These are phyloP conservation scores for Ambrosiella cleistominuta DNA, from an alignment of 2,329 filamentous ascomycete genomes.

Conservation along the genomic window DNA sequence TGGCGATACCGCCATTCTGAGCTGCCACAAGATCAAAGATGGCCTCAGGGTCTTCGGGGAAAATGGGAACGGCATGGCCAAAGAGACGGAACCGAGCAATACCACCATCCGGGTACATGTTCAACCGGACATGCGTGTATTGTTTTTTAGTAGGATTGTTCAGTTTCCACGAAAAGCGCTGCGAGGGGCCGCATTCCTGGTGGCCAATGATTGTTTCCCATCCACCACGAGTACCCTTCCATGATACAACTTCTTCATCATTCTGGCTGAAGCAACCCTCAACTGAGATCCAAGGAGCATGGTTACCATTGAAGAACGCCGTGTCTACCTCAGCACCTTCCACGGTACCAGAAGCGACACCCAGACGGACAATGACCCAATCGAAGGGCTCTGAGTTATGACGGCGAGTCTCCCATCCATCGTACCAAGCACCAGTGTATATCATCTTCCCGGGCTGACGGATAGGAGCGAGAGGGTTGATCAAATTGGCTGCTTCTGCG, in stretches of 20 bases:
- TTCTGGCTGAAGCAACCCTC: slow-evolving; percentile 53
- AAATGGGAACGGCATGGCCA: slow-evolving; percentile 58
- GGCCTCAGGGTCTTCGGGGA: slow-evolving; percentile 45
- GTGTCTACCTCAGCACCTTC: slow-evolving; percentile 66
- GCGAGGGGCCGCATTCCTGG: slow-evolving; percentile 56
- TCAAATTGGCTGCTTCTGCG: slow-evolving; percentile 44
- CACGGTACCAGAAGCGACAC: slow-evolving; percentile 53
- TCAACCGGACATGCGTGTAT: slow-evolving; percentile 63
- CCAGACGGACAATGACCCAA: slow-evolving; percentile 48
- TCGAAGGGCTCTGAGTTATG: slow-evolving; percentile 49
- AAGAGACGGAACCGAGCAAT: slow-evolving; percentile 67
- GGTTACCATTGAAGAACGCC: slow-evolving; percentile 65
- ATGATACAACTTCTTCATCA: slow-evolving; percentile 46
- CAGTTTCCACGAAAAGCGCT: slow-evolving; percentile 58
- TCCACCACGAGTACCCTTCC: slow-evolving; percentile 38
- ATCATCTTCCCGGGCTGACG: slow-evolving; percentile 50
- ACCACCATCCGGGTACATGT: slow-evolving; percentile 75
- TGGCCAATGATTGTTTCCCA: slow-evolving; percentile 58
- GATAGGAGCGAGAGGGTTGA: slow-evolving; percentile 46
- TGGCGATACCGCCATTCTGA: slow-evolving; percentile 59
- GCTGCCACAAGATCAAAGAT: slow-evolving; percentile 62
- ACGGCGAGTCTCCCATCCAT: slow-evolving; percentile 51
- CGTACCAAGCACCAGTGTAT: slow-evolving; percentile 52
- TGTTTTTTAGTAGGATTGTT: slow-evolving; percentile 39
- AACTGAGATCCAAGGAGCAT: slow-evolving; percentile 62